Percentiles rank a stretch among this genome's conserved stretches.
phyloP scores from a whole-genome alignment of 2,329 filamentous ascomycete species.

The Ilyonectria mors-panacis region DNA sequence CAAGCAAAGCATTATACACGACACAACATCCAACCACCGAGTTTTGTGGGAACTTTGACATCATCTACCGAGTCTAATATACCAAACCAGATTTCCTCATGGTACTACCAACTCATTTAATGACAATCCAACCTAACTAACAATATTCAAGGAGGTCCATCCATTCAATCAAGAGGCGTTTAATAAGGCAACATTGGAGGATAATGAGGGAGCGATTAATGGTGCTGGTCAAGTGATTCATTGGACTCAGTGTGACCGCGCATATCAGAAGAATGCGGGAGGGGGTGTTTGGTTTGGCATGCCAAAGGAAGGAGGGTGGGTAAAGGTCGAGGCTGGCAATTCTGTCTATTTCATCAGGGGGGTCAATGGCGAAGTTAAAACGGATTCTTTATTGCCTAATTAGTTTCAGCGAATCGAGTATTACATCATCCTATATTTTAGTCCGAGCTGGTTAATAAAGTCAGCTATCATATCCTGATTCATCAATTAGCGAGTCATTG shows the following conservation, averaged over 20 bases:
- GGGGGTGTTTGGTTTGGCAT: slow-evolving; percentile 21
- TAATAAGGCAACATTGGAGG: neutral
- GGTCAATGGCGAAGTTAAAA: slow-evolving; percentile 8
- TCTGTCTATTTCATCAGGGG: slow-evolving; percentile 24
- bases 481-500: too few relatives aligned
- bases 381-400: neutral
- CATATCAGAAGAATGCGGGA: slow-evolving; percentile 6
- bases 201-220: slow-evolving; percentile 11
- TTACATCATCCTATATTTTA: neutral
- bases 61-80: neutral
- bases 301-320: slow-evolving; percentile 18
- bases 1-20: too few relatives aligned
- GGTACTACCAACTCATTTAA: neutral
- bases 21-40: neutral
- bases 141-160: slow-evolving; percentile 15
- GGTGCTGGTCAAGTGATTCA: slow-evolving; percentile 18
- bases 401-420: neutral
- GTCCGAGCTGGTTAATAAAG: neutral
- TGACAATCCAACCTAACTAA: neutral
- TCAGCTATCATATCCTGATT: too few relatives aligned
- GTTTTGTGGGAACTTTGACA: neutral
- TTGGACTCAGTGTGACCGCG: slow-evolving; percentile 18
- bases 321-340: neutral
- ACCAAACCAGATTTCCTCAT: neutral
- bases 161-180: slow-evolving; percentile 20